These are phyloP conservation scores for Claviceps cyperi DNA, from an alignment of 2,329 filamentous ascomycete species.

Conservation along the genomic window DNA sequence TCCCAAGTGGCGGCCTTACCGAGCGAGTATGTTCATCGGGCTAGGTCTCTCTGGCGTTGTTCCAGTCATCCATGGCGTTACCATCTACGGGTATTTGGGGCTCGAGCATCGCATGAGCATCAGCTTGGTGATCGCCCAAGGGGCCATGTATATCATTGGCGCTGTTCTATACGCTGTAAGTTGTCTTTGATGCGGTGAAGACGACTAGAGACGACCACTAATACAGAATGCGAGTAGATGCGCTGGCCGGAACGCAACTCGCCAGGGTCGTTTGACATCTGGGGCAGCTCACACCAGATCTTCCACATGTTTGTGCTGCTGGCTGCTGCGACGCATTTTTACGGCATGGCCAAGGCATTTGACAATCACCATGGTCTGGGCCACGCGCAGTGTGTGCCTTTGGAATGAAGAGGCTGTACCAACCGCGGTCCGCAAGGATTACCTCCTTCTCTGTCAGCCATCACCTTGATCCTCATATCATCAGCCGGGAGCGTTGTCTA, in stretches of 20 bases:
- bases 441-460: not conserved
- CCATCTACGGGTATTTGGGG: constrained; percentile 48
- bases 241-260: constrained; percentile 70
- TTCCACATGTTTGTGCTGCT: constrained; percentile 83
- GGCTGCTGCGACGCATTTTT: constrained; percentile 69
- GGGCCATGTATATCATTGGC: constrained; percentile 70
- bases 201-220: not conserved
- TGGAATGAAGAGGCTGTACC: constrained; percentile 1
- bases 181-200: constrained; percentile 5
- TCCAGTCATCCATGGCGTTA: constrained; percentile 65
- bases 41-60: constrained; percentile 75
- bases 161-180: constrained; percentile 73
- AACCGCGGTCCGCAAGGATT: too few relatives aligned
- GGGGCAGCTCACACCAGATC: constrained; percentile 89
- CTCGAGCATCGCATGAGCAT: constrained; percentile 65
- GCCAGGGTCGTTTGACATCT: constrained; percentile 75
- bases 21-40: constrained; percentile 76
- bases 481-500: constrained; percentile 19
- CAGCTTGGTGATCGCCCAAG: constrained; percentile 66
- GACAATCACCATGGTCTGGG: constrained; percentile 61
- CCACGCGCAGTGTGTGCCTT: constrained; percentile 32
- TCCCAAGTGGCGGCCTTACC: constrained; percentile 68
- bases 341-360: constrained; percentile 70
- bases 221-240: constrained; percentile 26
- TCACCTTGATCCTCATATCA: not conserved